Conservation (phyloP, 148 eudicot species). For the Vaccinium myrtillus region DNA sequence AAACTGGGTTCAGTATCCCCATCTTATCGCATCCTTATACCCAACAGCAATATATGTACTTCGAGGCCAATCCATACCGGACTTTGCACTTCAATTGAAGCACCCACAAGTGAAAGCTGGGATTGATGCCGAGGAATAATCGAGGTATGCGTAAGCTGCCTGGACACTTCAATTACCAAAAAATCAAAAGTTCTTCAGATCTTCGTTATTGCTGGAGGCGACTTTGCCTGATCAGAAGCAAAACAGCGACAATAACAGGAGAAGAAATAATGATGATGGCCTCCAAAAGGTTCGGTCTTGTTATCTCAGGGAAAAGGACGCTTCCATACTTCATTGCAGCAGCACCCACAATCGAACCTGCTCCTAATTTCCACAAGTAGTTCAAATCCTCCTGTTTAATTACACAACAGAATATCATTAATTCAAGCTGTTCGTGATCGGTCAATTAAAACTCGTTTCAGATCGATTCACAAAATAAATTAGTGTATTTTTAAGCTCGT, state of each 20-base stretch:
- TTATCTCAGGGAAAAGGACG: conserved; percentile 46
- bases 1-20: not conserved
- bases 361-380: conserved; percentile 45
- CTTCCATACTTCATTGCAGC: conserved; percentile 63
- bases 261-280: conserved; percentile 48
- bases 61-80: too few relatives aligned
- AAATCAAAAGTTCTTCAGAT: not conserved
- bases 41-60: too few relatives aligned
- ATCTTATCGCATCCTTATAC: not conserved
- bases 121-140: too few relatives aligned
- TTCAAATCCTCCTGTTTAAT: conserved; percentile 42
- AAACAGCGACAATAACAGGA: conserved; percentile 39
- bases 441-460: not conserved
- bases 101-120: too few relatives aligned
- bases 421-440: not conserved
- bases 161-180: not conserved
- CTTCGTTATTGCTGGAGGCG: conserved; percentile 16
- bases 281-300: conserved; percentile 45
- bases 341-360: conserved; percentile 51
- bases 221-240: conserved; percentile 36
- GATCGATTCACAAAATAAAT: not conserved
- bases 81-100: too few relatives aligned
- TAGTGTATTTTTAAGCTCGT: too few relatives aligned
- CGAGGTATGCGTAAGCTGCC: too few relatives aligned
- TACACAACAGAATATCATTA: not conserved